Evolutionary conservation across 768 basidiomycete species (phyloP).

Genomic region (Mycena vulgaris): DNA sequence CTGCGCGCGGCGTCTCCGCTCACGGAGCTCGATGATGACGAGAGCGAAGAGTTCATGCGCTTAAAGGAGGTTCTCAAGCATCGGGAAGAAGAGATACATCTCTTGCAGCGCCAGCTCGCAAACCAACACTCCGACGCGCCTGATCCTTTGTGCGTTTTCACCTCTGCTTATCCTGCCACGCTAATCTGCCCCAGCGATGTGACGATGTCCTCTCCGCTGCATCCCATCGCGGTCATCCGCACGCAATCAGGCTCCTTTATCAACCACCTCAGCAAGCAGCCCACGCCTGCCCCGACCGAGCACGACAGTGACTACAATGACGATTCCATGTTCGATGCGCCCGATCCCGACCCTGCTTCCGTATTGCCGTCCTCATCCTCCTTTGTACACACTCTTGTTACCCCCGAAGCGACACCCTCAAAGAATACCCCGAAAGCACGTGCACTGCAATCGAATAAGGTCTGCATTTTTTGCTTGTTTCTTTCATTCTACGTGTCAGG

Average conservation of each 20-base stretch:
- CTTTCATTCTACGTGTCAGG: neutral
- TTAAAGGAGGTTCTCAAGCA: conserved; percentile 46
- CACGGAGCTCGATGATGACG: conserved; percentile 52
- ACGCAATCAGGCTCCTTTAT: conserved; percentile 67
- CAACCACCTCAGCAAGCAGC: conserved; percentile 61
- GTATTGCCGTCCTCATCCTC: conserved; percentile 10
- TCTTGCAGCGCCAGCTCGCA: conserved; percentile 45
- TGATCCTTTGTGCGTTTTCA: conserved; percentile 21
- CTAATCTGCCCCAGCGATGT: conserved; percentile 24
- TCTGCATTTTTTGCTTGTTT: neutral
- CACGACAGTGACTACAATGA: no score
- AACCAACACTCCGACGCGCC: conserved; percentile 7
- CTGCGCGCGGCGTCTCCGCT: conserved; percentile 48
- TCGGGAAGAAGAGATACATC: conserved; percentile 47
- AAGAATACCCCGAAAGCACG: conserved; percentile 4
- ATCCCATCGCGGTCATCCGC: conserved; percentile 43
- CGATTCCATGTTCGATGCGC: conserved; percentile 29
- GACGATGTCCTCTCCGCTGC: neutral
- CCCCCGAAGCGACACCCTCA: conserved; percentile 32
- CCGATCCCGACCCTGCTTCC: neutral
- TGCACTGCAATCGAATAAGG: conserved; percentile 27
- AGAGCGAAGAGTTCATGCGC: conserved; percentile 44
- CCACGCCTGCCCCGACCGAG: conserved; percentile 65
- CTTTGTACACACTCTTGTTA: conserved; percentile 9
- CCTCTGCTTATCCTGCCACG: neutral